Conservation (phyloP, 495 filamentous ascomycete genomes). For the Sabuloglossum arenarium region DNA sequence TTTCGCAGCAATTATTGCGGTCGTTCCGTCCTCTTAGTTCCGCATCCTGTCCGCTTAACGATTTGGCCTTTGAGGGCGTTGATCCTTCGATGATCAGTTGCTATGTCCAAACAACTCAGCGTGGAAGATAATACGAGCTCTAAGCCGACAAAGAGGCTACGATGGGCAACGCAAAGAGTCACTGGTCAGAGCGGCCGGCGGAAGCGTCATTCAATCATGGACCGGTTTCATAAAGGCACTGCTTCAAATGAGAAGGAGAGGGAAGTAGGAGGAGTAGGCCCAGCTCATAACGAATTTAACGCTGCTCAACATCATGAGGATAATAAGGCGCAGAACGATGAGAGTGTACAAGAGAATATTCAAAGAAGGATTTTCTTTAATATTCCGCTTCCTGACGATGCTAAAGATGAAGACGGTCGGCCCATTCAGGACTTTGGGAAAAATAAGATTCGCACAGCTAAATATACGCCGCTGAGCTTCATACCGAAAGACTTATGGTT, state of each 20-base stretch:
- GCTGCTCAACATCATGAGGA: constrained; percentile 15
- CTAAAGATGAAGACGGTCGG: constrained; percentile 65
- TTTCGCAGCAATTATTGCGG: neutral
- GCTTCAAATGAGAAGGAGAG: constrained; percentile 52
- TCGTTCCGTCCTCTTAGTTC: neutral
- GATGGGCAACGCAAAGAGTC: constrained; percentile 86
- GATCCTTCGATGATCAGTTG: neutral
- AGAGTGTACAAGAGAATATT: constrained; percentile 11
- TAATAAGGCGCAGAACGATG: constrained; percentile 16
- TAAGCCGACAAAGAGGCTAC: constrained; percentile 44
- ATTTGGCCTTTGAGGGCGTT: neutral
- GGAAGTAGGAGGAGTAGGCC: constrained; percentile 26
- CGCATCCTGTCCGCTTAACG: neutral
- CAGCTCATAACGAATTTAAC: constrained; percentile 3
- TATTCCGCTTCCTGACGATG: constrained; percentile 51
- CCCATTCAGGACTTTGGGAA: constrained; percentile 48
- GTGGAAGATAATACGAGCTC: constrained; percentile 5
- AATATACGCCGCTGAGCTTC: constrained; percentile 91
- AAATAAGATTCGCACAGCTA: constrained; percentile 96
- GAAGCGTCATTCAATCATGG: constrained; percentile 72
- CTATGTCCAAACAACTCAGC: neutral
- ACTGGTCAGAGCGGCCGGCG: constrained; percentile 46
- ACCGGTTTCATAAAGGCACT: constrained; percentile 41
- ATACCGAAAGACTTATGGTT: constrained; percentile 94
- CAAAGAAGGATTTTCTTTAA: constrained; percentile 64